phyloP scores from a whole-genome alignment of 2,329 filamentous ascomycete species.

The Colletotrichum sp. region DNA sequence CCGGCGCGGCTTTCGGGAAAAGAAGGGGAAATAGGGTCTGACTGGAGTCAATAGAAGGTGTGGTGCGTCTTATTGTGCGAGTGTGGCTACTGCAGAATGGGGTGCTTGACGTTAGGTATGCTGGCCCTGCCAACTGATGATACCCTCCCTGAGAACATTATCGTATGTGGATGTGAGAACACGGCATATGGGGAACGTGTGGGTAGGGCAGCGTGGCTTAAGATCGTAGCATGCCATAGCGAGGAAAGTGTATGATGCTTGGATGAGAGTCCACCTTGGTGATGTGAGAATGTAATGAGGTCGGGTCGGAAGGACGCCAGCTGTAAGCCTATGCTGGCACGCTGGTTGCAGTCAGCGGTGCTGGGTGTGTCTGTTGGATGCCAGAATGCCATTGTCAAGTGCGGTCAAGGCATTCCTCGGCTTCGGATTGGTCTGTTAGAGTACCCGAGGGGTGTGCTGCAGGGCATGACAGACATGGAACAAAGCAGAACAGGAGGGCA shows the following conservation, averaged over 20 bases:
- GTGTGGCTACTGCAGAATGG: background rate
- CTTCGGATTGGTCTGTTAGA: background rate
- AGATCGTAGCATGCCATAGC: slow-evolving; percentile 8
- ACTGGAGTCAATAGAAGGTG: background rate
- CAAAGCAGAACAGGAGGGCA: background rate
- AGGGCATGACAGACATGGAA: background rate
- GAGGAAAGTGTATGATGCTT: background rate
- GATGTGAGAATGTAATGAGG: slow-evolving; percentile 1
- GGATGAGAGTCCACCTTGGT: background rate
- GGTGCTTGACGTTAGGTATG: background rate
- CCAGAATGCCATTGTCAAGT: background rate
- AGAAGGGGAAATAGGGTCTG: background rate
- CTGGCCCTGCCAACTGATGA: background rate
- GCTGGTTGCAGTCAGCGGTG: background rate
- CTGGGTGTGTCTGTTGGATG: background rate
- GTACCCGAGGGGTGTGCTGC: background rate
- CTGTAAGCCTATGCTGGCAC: background rate
- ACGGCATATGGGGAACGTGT: background rate
- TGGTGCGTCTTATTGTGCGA: slow-evolving; percentile 3
- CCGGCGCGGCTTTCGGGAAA: background rate
- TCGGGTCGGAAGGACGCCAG: background rate
- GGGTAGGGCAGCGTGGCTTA: background rate
- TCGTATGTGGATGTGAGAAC: background rate
- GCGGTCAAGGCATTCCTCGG: background rate
- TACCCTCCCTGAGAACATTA: background rate